A percentile compares a stretch with the other conserved stretches of the same genome.
phyloP scores from a whole-genome alignment of 2,329 filamentous ascomycete genomes.

The Dactylellina parvicollis region DNA sequence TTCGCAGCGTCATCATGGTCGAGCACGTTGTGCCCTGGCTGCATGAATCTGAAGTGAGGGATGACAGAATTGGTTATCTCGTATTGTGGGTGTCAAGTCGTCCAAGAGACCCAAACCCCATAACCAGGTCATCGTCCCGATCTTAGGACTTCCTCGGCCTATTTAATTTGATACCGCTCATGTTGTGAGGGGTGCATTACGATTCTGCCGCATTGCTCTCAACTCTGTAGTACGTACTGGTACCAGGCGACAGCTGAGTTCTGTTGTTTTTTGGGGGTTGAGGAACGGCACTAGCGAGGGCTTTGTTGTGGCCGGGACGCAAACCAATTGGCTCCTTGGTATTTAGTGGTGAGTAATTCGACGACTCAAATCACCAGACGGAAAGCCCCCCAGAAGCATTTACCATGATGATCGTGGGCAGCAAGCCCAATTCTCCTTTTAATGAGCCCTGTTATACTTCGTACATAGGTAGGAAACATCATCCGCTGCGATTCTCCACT shows the following conservation, averaged over 20 bases:
- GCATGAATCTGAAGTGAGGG: conserved; percentile 14
- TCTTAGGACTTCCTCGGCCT: conserved; percentile 31
- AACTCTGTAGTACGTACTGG: conserved; percentile 3
- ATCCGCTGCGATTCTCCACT: conserved; percentile 16
- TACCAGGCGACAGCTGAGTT: conserved; percentile 4
- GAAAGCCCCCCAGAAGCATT: conserved; percentile 4
- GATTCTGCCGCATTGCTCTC: conserved; percentile 16
- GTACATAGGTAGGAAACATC: not conserved
- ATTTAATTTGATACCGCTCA: conserved; percentile 30
- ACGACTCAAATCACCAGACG: not conserved
- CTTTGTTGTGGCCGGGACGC: conserved; percentile 19
- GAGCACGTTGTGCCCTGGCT: not conserved
- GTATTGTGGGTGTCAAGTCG: conserved; percentile 10
- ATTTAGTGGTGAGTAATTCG: conserved; percentile 21
- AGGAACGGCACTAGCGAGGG: conserved; percentile 28
- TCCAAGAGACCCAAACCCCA: conserved; percentile 36
- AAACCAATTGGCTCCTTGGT: conserved; percentile 44
- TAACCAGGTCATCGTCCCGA: conserved; percentile 43
- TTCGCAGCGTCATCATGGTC: not conserved
- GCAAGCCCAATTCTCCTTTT: conserved; percentile 33
- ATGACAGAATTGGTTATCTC: conserved; percentile 13
- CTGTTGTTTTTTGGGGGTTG: not conserved
- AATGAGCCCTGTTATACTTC: conserved; percentile 12
- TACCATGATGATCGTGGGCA: not conserved
- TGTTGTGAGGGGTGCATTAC: conserved; percentile 11